Percentiles rank a stretch among this genome's conserved stretches.
phyloP scores from a whole-genome alignment of 805 yeast genomes.

The Teunomyces kruisii region DNA sequence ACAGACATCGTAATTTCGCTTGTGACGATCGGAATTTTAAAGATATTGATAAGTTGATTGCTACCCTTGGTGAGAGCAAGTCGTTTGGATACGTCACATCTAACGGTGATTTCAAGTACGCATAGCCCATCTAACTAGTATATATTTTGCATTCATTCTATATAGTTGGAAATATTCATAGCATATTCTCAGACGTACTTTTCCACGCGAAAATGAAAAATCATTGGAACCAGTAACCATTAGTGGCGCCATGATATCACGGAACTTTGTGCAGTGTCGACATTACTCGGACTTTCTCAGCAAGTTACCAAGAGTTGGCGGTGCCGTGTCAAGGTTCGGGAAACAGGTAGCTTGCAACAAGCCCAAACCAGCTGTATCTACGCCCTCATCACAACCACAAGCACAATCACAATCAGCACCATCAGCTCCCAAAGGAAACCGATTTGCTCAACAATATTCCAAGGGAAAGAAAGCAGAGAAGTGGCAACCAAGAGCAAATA shows the following conservation, averaged over 20 bases:
- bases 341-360: not conserved
- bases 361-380: not conserved
- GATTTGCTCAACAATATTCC: constrained; percentile 33
- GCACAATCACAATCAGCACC: not conserved
- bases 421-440: constrained; percentile 21
- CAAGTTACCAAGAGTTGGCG: constrained; percentile 28
- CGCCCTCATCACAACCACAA: not conserved
- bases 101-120: constrained; percentile 37
- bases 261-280: constrained; percentile 6
- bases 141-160: not conserved
- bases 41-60: constrained; percentile 73
- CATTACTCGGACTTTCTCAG: constrained; percentile 20
- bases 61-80: constrained; percentile 43
- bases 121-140: not conserved
- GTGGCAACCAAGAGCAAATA: not conserved
- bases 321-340: constrained; percentile 17
- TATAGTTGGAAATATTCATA: constrained; percentile 1
- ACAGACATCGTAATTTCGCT: constrained; percentile 79
- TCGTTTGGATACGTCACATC: constrained; percentile 43
- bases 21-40: constrained; percentile 65
- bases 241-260: not conserved
- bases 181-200: not conserved
- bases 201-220: constrained; percentile 3
- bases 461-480: constrained; percentile 1
- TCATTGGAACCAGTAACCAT: not conserved